Base-by-base conservation (phyloP, 441 rosid species). In the Erysimum cheiri region DNA sequence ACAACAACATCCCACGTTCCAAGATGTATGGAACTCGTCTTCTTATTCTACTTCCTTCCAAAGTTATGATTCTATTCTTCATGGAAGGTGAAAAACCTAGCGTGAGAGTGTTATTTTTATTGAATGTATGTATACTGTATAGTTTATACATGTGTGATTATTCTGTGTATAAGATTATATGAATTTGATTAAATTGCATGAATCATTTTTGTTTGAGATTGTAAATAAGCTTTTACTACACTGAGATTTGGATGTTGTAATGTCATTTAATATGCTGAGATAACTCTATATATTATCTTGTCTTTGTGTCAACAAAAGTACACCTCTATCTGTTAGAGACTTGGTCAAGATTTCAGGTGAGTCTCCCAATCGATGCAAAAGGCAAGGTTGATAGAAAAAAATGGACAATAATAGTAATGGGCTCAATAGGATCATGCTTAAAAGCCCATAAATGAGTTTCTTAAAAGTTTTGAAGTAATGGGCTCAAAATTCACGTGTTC, bases 1-100 rank as follows among this genome's bases (percentile, higher is more conserved):
- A 72, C 43, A 66, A 3, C 46, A 74, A 6, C 85, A 81, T 76
- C 86, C 84, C 36, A 81, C 85, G 17, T 57, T 80, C 24, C 72
- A 68, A 49, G 82, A 80, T 40, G 22, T 85, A 37, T 35, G 78
- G 70, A 74, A 67, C 41, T 62, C 70, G 0, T 15, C 65, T 47
- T 63, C 82, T 40, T 40, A 73, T n/a, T 80, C 84, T 1, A 53
- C 57, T 36, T 72, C 80, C 1, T 12, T 47, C 32, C n/a, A 65
- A 8, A 63, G 55, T 58, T 85, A 80, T 19, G 69, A 62, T 60
- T 47, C 75, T 2, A 43, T 77, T 35, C 10, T 39, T 4, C 78
- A 74, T 4, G 91, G 86, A 4, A 65, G 91, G 53, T 86, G 77
- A 77, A 19, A 19, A 47, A 3, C 62, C 35, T 46, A 17, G 26